A percentile compares a stretch with the other conserved stretches of the same genome.
Conservation (phyloP, 305 asterid genomes). For the Ruellia speciosa region DNA sequence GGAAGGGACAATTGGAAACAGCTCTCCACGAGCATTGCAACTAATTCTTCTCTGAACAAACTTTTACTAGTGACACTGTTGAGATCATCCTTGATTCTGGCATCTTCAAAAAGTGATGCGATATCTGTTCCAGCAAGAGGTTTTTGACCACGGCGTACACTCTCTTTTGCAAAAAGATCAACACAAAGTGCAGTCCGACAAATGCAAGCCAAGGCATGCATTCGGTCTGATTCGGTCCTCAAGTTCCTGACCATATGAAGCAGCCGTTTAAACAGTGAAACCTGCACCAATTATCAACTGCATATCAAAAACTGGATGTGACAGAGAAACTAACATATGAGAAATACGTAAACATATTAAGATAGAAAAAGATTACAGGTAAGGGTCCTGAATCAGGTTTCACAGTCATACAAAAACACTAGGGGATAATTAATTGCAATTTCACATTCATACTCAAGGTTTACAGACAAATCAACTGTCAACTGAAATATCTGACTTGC, state of each 20-base stretch:
- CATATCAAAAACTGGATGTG: constrained; percentile 17
- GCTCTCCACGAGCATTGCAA: constrained; percentile 91
- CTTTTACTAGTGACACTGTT: constrained; percentile 70
- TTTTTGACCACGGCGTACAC: constrained; percentile 91
- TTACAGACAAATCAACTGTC: constrained; percentile 2
- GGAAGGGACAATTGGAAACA: constrained; percentile 95
- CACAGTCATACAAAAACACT: background rate
- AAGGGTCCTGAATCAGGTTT: constrained; percentile 6
- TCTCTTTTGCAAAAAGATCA: constrained; percentile 91
- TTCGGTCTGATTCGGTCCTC: constrained; percentile 93
- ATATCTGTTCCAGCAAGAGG: constrained; percentile 93
- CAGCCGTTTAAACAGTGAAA: constrained; percentile 76
- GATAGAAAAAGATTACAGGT: background rate
- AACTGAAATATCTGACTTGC: background rate
- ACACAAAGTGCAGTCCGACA: constrained; percentile 95
- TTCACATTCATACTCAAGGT: background rate
- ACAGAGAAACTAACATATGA: constrained; percentile 1
- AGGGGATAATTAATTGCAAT: constrained; percentile 1
- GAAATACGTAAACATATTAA: background rate
- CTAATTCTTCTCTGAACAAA: constrained; percentile 90
- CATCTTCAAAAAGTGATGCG: constrained; percentile 89
- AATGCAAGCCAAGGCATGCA: constrained; percentile 97
- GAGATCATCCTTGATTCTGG: constrained; percentile 72
- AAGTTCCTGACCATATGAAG: constrained; percentile 92
- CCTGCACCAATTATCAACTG: constrained; percentile 39